phyloP scores from a whole-genome alignment of 345 rosid species.

The Eucalyptus sp. region DNA sequence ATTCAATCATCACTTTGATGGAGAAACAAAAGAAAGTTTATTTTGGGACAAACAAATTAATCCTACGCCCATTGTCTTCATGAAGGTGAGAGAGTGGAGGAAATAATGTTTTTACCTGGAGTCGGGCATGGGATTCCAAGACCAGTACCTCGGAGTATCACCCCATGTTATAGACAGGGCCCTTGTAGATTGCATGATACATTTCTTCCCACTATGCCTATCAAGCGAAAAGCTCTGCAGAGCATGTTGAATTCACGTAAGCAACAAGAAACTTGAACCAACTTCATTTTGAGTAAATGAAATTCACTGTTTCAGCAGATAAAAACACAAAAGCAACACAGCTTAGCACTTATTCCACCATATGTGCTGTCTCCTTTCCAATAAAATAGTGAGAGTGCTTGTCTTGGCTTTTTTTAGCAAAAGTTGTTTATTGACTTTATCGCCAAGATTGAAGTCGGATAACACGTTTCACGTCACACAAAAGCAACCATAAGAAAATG shows the following conservation, averaged over 20 bases:
- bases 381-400: neutral
- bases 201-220: constrained; percentile 14
- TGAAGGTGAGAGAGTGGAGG: neutral
- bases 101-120: neutral
- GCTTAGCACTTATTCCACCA: neutral
- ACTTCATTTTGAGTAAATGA: neutral
- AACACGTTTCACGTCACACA: neutral
- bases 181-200: constrained; percentile 13
- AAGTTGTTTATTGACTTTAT: neutral
- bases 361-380: neutral
- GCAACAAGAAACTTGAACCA: neutral
- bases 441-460: neutral
- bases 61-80: neutral
- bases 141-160: neutral
- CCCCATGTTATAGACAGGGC: constrained; percentile 14
- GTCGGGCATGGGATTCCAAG: neutral
- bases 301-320: neutral
- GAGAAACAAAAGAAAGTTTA: neutral
- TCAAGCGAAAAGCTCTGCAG: neutral
- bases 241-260: neutral
- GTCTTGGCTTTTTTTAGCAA: neutral
- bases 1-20: neutral
- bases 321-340: neutral
- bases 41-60: neutral
- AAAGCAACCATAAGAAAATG: neutral